Base-by-base conservation (phyloP, 2,329 filamentous ascomycete genomes). In the Penicillium sp. region DNA sequence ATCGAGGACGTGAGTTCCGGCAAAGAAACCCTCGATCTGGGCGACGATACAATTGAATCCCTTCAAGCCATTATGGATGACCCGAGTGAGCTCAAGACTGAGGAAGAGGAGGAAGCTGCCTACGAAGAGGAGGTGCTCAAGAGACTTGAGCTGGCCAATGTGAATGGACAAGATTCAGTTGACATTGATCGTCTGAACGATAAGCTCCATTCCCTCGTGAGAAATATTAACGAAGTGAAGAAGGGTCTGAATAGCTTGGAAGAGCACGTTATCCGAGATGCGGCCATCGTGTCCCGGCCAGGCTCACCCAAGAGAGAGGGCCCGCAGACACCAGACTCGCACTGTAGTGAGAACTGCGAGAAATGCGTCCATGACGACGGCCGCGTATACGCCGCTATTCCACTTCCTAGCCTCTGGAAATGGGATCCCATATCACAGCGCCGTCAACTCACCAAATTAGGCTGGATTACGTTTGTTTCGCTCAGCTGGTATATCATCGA, bases 401-500 rank as follows among this genome's bases (percentile, higher is more conserved):
- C 73, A 2, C 65, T 79, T 24, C 78, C 77, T 37, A 74, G 68
- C 22, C 64, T 81, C 9, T 80, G 78, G 73, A 70, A 67, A 51
- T 70, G 69, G 56, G 63, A 73, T 50, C 67, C 70, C 17, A 58
- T 58, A 9, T 73, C 74, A 28, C 58, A 70, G 28, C 72, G 73
- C 15, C 64, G 73, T 4, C 76, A 72, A 17, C 73, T 72, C 15
- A 82, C 79, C 6, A 71, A 68, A 17, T 65, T 81, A 1, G 76
- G 78, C 38, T 81, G 76, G 72, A 61, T 76, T 30, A 70, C 79
- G 13, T 61, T 83, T 1, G 24, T 78, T 8, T 74, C 80, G 19
- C 69, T 82, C 19, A 66, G 75, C 40, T 88, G 83, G 83, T 83
- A 81, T 68, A 66, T 83, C 33, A 70, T 78, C 44, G 84, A 86